phyloP scores from a whole-genome alignment of 257 asterid genomes.

The Orobanche coerulescens region DNA sequence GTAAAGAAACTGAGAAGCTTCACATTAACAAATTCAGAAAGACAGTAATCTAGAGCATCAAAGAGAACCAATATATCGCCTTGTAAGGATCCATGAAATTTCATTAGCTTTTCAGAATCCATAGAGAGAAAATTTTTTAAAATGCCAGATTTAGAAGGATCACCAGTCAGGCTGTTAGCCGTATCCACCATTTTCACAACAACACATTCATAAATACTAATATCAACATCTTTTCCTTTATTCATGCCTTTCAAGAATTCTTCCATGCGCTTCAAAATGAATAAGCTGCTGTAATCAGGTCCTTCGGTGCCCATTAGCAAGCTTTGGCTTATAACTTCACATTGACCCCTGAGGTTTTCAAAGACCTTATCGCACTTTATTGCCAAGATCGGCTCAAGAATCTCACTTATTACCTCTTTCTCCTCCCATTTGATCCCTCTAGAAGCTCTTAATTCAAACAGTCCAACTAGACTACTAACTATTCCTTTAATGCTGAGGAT shows the following conservation, averaged over 20 bases:
- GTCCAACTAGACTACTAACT: slow-evolving; percentile 44
- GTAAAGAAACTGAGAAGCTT: slow-evolving; percentile 77
- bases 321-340: slow-evolving; percentile 52
- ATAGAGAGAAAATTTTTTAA: slow-evolving; percentile 51
- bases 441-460: slow-evolving; percentile 47
- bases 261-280: slow-evolving; percentile 72
- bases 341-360: slow-evolving; percentile 51
- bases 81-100: slow-evolving; percentile 48
- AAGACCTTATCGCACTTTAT: slow-evolving; percentile 76
- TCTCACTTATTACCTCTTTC: slow-evolving; percentile 43
- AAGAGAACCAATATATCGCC: slow-evolving; percentile 69
- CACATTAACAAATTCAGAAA: slow-evolving; percentile 62
- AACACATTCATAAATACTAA: slow-evolving; percentile 54
- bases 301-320: slow-evolving; percentile 56
- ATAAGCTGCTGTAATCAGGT: slow-evolving; percentile 57
- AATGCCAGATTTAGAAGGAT: slow-evolving; percentile 36
- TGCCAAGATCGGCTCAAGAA: slow-evolving; percentile 61
- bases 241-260: slow-evolving; percentile 45
- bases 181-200: slow-evolving; percentile 59
- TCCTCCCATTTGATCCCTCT: slow-evolving; percentile 43
- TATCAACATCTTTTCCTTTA: slow-evolving; percentile 37
- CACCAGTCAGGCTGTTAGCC: slow-evolving; percentile 52
- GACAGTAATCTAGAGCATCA: slow-evolving; percentile 65
- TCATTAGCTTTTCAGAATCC: slow-evolving; percentile 44
- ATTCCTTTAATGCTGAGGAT: slow-evolving; percentile 60